Base-by-base conservation (phyloP, 202 grass and related monocot species). In the Elaeis oleifera region DNA sequence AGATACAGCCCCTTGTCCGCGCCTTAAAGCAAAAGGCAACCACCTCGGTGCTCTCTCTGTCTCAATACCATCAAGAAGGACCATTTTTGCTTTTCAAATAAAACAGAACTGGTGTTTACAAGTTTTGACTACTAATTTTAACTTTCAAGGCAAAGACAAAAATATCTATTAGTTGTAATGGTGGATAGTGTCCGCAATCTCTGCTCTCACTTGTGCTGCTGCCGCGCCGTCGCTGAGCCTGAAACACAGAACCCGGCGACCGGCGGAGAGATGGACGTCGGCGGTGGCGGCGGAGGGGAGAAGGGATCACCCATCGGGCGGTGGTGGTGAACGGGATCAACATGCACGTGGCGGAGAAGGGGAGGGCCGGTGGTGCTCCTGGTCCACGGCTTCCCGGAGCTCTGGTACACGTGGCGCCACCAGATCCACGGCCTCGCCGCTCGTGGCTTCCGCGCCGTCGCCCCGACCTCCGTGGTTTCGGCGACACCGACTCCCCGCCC, bases 381-480 rank as follows among this genome's bases (percentile, higher is more conserved):
- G 26, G 6, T 68, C 18, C 65, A 56, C 28, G 65, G 52, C 65
- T 68, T 68, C 18, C 65, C 65, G n/a, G 65, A 68, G 65, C 53
- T 68, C 52, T 68, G 65, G 52, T 68, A 68, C 65, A 56, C 65
- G 24, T 68, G 65, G 65, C 65, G 65, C 52, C 65, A 56, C 53
- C 65, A 68, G 65, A 68, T 68, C 17, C 3, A 16, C 15, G 27
- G 27, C 27, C 65, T 68, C 52, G 53, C 51, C 13, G 28, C 52
- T 52, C 18, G 50, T 7, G 65, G 65, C 0, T 68, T 22, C 53
- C 51, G 53, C 53, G 52, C 51, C 65, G 65, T 68, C 27, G 65
- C 65, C n/a, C 65, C 51, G 65, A 68, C 52, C 65, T 68, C 65
- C 65, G 65, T 13, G 65, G 65, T n/a, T 68, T 68, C 18, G 65